phyloP scores from a whole-genome alignment of 2,329 filamentous ascomycete genomes.

The Hymenoscyphus fructigenus region DNA sequence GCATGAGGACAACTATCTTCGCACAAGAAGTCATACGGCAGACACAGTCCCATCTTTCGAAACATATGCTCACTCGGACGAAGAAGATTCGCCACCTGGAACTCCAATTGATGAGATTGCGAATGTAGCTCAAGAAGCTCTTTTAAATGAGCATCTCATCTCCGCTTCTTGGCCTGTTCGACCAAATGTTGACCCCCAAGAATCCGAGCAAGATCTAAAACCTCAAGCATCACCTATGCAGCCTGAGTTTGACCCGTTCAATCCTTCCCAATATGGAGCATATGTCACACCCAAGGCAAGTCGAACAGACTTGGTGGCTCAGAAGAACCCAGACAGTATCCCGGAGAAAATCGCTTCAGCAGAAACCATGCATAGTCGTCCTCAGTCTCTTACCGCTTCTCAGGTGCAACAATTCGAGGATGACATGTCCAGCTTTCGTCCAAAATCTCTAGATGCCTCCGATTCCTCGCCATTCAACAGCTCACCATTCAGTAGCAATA shows the following conservation, averaged over 20 bases:
- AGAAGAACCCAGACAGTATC: neutral
- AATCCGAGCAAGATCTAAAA: conserved; percentile 17
- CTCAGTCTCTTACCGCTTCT: neutral
- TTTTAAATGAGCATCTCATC: conserved; percentile 20
- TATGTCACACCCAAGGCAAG: conserved; percentile 21
- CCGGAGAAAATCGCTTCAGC: neutral
- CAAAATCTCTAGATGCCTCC: too few relatives aligned
- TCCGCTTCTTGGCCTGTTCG: conserved; percentile 17
- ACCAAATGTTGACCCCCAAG: conserved; percentile 8
- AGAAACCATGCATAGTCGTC: neutral
- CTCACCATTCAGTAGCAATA: neutral
- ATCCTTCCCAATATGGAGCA: conserved; percentile 22
- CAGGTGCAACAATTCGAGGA: too few relatives aligned
- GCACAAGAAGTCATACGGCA: conserved; percentile 27
- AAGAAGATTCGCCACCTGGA: conserved; percentile 20
- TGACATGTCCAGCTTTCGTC: too few relatives aligned
- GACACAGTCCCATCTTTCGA: conserved; percentile 31
- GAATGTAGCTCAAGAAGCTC: conserved; percentile 16
- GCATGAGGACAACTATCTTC: conserved; percentile 1
- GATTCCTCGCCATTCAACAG: neutral
- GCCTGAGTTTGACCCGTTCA: conserved; percentile 25
- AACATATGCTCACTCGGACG: conserved; percentile 27
- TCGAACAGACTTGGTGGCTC: conserved; percentile 10
- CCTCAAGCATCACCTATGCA: conserved; percentile 17
- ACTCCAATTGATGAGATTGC: conserved; percentile 24